Evolutionary conservation across 495 filamentous ascomycete genomes (phyloP).

Genomic region (Lichina pygmaea): DNA sequence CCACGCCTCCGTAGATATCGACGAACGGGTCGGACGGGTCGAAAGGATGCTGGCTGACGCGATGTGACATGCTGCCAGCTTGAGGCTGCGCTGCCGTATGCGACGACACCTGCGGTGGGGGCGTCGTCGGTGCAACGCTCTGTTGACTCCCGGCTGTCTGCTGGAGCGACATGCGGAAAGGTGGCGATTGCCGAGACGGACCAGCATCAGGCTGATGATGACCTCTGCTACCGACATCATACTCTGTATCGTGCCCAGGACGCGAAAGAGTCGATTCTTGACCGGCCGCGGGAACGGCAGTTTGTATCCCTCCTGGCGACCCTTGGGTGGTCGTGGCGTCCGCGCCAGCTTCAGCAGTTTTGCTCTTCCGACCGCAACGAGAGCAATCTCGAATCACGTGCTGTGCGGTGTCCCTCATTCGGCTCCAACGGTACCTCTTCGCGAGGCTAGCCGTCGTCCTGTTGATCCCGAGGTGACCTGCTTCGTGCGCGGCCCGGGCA

Average conservation of each 20-base stretch:
- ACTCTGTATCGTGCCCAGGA: too few species aligned
- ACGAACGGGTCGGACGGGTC: neutral
- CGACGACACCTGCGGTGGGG: too few species aligned
- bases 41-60: neutral
- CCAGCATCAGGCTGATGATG: constrained; percentile 35
- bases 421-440: constrained; percentile 90
- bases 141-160: neutral
- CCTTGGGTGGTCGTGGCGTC: too few species aligned
- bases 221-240: too few species aligned
- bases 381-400: constrained; percentile 83
- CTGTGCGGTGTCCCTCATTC: constrained; percentile 93
- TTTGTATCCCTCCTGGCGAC: too few species aligned
- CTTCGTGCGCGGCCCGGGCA: constrained; percentile 42
- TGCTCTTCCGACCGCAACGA: too few species aligned
- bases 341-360: too few species aligned
- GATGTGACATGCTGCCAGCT: neutral
- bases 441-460: constrained; percentile 90
- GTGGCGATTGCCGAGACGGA: constrained; percentile 5
- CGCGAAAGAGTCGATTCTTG: too few species aligned
- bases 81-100: neutral
- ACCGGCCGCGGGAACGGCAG: too few species aligned
- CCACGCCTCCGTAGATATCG: neutral
- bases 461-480: constrained; percentile 85
- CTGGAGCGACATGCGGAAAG: neutral
- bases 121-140: neutral